phyloP scores from a whole-genome alignment of 805 yeast species.

The Lipomyces yamanashiensis region DNA sequence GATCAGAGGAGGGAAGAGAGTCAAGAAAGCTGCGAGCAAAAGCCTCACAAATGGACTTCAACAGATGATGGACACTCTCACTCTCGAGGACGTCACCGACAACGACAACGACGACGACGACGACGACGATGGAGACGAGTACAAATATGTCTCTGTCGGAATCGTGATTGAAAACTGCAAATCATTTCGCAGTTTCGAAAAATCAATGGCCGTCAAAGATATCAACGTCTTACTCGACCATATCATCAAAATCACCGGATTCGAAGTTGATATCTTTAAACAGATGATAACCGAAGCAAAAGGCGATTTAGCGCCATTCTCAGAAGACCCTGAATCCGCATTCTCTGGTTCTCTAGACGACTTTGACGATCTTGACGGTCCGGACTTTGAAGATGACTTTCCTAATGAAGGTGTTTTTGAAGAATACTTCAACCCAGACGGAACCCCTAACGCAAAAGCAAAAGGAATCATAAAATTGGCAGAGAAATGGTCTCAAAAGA shows the following conservation, averaged over 20 bases:
- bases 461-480: conserved; percentile 10
- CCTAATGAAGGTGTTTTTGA: conserved; percentile 13
- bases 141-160: conserved; percentile 28
- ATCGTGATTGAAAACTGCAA: conserved; percentile 19
- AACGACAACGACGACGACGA: background rate
- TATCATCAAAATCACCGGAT: background rate
- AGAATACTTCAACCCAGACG: background rate
- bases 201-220: background rate
- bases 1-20: background rate
- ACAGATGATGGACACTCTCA: conserved; percentile 1
- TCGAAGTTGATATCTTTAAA: conserved; percentile 2
- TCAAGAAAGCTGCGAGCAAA: background rate
- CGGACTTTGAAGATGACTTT: conserved; percentile 6
- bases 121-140: conserved; percentile 10
- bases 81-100: background rate
- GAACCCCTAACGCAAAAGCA: background rate
- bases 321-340: conserved; percentile 18
- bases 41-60: background rate
- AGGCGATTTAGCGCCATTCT: conserved; percentile 23
- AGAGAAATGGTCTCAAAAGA: conserved; percentile 13
- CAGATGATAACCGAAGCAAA: conserved; percentile 12
- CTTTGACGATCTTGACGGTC: conserved; percentile 3
- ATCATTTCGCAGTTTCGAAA: conserved; percentile 17
- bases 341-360: background rate
- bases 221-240: background rate